These are phyloP conservation scores for Debaryomyces castellii DNA, from an alignment of 805 yeast species.

Conservation along the genomic window DNA sequence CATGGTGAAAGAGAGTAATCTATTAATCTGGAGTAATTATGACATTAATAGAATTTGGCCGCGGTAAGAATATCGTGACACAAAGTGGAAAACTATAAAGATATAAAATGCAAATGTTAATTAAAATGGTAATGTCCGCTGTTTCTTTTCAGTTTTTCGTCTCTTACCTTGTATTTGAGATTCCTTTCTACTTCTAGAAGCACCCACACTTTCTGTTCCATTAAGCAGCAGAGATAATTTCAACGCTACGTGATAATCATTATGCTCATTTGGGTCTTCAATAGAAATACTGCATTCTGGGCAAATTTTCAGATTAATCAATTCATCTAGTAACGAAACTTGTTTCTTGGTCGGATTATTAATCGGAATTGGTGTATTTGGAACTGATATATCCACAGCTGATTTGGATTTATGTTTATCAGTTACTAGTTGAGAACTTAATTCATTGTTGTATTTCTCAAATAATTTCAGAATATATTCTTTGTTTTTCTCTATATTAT, in stretches of 20 bases:
- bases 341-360: not conserved
- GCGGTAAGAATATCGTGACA: not conserved
- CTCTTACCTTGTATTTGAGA: not conserved
- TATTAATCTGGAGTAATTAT: too few species aligned
- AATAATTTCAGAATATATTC: constrained; percentile 19
- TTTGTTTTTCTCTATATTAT: constrained; percentile 13
- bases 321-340: constrained; percentile 4
- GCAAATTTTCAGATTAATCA: constrained; percentile 23
- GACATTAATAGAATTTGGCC: not conserved
- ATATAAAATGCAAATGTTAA: not conserved
- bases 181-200: not conserved
- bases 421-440: too few species aligned
- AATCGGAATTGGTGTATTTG: not conserved
- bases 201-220: not conserved
- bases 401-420: not conserved
- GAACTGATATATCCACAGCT: not conserved
- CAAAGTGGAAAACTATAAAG: not conserved
- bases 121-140: constrained; percentile 9
- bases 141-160: constrained; percentile 3
- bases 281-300: constrained; percentile 23
- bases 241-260: constrained; percentile 54
- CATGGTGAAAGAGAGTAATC: not conserved
- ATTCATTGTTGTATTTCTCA: constrained; percentile 10
- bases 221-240: constrained; percentile 41
- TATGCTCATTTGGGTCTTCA: constrained; percentile 46